These are phyloP conservation scores for Ambrosia artemisiifolia DNA, from an alignment of 129 eudicot genomes.

Conservation along the genomic window DNA sequence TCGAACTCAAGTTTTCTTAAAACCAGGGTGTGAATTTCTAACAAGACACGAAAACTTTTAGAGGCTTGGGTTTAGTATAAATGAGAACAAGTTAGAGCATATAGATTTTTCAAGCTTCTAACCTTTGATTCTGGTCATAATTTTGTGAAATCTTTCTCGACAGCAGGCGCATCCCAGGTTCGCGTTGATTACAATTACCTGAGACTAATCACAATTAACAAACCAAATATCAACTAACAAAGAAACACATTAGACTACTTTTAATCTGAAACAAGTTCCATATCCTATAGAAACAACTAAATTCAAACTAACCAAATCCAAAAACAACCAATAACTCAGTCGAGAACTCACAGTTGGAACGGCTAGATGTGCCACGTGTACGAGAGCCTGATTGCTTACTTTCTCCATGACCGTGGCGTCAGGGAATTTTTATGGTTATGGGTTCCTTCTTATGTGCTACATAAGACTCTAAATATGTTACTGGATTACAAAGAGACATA, in stretches of 20 bases:
- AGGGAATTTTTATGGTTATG: background rate
- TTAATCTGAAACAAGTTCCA: background rate
- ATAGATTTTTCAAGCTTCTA: background rate
- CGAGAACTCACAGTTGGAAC: constrained; percentile 35
- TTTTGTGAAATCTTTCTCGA: constrained; percentile 34
- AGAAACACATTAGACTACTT: background rate
- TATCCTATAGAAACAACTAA: no score
- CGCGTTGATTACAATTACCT: constrained; percentile 42
- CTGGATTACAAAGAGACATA: background rate
- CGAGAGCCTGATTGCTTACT: constrained; percentile 32
- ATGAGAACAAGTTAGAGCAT: background rate
- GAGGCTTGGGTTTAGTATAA: background rate
- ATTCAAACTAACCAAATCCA: background rate
- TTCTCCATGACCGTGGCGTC: constrained; percentile 24
- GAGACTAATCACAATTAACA: constrained; percentile 35
- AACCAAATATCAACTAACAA: background rate
- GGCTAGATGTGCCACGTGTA: constrained; percentile 39
- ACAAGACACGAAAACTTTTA: background rate
- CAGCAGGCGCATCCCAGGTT: constrained; percentile 49
- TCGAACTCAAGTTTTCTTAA: background rate
- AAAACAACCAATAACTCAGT: background rate
- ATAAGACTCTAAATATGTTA: background rate
- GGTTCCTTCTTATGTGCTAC: background rate
- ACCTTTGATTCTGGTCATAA: constrained; percentile 39
- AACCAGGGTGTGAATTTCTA: background rate